Conservation (phyloP, 108 stramenopile genomes). For the Mayamaea pseudoterrestris region DNA sequence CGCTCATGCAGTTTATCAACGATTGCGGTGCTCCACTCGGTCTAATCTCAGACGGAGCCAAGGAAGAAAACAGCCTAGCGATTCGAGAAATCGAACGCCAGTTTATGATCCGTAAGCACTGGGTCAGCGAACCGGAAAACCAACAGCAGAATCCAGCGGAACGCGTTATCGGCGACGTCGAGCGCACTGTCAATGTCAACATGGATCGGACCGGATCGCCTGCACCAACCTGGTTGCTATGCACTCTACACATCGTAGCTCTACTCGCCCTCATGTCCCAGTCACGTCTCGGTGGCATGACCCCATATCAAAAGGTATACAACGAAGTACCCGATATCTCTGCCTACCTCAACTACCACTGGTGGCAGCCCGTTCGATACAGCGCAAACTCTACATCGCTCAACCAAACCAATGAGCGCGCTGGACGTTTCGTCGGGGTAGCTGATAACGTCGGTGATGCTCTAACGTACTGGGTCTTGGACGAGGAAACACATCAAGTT, state of each 20-base stretch:
- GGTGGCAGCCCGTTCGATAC: conserved; percentile 10
- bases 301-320: not conserved
- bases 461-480: conserved; percentile 15
- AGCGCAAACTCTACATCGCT: too few relatives aligned
- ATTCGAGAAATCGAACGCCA: conserved; percentile 6
- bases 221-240: conserved; percentile 11
- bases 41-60: conserved; percentile 12
- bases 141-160: conserved; percentile 17
- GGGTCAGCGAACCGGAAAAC: conserved; percentile 7
- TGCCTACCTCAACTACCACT: conserved; percentile 5
- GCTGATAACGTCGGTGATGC: conserved; percentile 21
- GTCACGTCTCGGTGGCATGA: not conserved
- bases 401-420: too few relatives aligned
- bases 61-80: conserved; percentile 5
- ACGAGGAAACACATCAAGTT: too few relatives aligned
- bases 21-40: conserved; percentile 7
- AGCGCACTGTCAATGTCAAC: conserved; percentile 1
- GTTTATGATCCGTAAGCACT: not conserved
- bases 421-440: conserved; percentile 18
- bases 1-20: not conserved
- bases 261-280: conserved; percentile 5
- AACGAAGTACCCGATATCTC: conserved; percentile 15
- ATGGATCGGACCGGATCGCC: conserved; percentile 19
- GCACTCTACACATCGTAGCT: conserved; percentile 5
- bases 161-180: conserved; percentile 8